phyloP scores from a whole-genome alignment of 352 stramenopile genomes.

The Globisporangium apiculatum region DNA sequence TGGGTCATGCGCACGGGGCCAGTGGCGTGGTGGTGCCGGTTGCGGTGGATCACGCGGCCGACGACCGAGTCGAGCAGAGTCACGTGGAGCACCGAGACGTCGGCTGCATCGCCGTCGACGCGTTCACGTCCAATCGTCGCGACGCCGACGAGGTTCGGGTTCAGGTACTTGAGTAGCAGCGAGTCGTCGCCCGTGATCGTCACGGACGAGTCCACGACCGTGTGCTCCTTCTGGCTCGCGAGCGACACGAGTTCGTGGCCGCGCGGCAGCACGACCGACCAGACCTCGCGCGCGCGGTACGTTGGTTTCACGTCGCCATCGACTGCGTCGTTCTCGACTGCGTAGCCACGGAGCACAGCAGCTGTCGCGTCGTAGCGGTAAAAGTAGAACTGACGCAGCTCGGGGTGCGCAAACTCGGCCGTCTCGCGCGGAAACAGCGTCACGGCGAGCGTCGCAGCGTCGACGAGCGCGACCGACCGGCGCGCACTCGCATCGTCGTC shows the following conservation, averaged over 20 bases:
- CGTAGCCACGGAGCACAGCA: slow-evolving; percentile 51
- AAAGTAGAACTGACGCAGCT: slow-evolving; percentile 75
- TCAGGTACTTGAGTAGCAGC: slow-evolving; percentile 97
- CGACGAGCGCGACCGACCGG: slow-evolving; percentile 54
- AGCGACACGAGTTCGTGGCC: slow-evolving; percentile 50
- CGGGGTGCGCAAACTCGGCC: slow-evolving; percentile 32
- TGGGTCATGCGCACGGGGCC: slow-evolving; percentile 63
- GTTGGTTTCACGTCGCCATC: slow-evolving; percentile 5
- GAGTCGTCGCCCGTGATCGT: slow-evolving; percentile 93
- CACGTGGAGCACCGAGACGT: slow-evolving; percentile 67
- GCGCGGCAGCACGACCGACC: slow-evolving; percentile 59
- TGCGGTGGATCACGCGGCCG: slow-evolving; percentile 90
- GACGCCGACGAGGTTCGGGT: slow-evolving; percentile 93
- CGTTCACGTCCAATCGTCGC: slow-evolving; percentile 70
- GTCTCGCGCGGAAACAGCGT: slow-evolving; percentile 47
- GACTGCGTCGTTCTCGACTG: slow-evolving; percentile 27
- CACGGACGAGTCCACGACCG: slow-evolving; percentile 67
- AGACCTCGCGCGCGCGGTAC: slow-evolving; percentile 48
- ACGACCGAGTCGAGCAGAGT: slow-evolving; percentile 94
- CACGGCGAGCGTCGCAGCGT: slow-evolving; percentile 39
- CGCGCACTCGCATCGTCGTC: slow-evolving; percentile 49
- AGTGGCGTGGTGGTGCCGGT: slow-evolving; percentile 76
- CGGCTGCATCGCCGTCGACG: slow-evolving; percentile 23
- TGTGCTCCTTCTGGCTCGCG: slow-evolving; percentile 51
- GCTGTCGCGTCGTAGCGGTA: slow-evolving; percentile 50